Percentiles rank a stretch among this genome's conserved stretches.
Evolutionary conservation across 1,139 yeast species (phyloP).

Genomic region (Protomyces macrosporus): DNA sequence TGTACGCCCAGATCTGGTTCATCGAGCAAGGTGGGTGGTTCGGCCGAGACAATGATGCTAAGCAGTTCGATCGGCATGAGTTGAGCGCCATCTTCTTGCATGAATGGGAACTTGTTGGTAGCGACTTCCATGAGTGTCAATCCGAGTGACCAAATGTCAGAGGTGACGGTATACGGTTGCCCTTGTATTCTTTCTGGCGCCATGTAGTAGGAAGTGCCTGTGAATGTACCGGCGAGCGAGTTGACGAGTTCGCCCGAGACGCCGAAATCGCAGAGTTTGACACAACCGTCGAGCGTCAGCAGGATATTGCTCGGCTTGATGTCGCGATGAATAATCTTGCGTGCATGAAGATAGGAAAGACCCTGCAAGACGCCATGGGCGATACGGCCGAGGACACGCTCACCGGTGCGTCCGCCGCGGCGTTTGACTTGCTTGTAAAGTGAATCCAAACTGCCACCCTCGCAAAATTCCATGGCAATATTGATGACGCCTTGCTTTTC

Average conservation of each 20-base stretch:
- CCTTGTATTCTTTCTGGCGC: conserved; percentile 97
- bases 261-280: conserved; percentile 93
- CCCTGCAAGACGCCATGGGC: conserved; percentile 78
- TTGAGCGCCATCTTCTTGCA: conserved; percentile 37
- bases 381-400: conserved; percentile 64
- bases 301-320: conserved; percentile 94
- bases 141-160: conserved; percentile 96
- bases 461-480: conserved; percentile 98
- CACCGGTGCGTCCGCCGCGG: conserved; percentile 53
- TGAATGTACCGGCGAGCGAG: conserved; percentile 88
- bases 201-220: conserved; percentile 98
- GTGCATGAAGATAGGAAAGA: conserved; percentile 64
- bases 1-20: conserved; percentile 67
- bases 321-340: conserved; percentile 91
- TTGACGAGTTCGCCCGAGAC: conserved; percentile 94
- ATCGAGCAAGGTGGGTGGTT: conserved; percentile 69
- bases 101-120: conserved; percentile 62
- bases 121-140: conserved; percentile 83
- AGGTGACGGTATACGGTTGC: conserved; percentile 80
- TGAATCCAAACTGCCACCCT: conserved; percentile 90
- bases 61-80: conserved; percentile 79
- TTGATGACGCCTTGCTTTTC: conserved; percentile 61
- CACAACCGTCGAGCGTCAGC: conserved; percentile 70
- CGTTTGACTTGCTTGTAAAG: conserved; percentile 46
- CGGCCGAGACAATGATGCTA: conserved; percentile 69